Percentiles rank a stretch among this genome's conserved stretches.
These are phyloP conservation scores for Linnemannia exigua DNA, from an alignment of 192 early-diverging fungal genomes.

Conservation along the genomic window DNA sequence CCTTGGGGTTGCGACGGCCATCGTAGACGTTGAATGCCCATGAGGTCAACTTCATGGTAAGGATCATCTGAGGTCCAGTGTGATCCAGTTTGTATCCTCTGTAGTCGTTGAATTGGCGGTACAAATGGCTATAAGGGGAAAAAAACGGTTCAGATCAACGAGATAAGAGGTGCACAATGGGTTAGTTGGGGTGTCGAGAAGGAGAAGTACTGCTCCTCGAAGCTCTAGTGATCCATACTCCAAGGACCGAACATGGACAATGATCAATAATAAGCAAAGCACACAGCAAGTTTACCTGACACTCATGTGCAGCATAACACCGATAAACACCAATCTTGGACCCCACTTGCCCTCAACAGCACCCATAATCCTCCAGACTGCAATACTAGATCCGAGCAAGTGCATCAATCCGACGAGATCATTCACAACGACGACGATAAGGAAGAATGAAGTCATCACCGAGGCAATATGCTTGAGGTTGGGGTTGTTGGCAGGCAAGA, in stretches of 20 bases:
- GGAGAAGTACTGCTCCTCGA: too few relatives aligned
- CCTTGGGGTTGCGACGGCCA: constrained; percentile 66
- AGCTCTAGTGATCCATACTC: too few relatives aligned
- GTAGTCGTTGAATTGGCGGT: constrained; percentile 60
- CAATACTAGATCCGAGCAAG: constrained; percentile 63
- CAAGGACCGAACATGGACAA: too few relatives aligned
- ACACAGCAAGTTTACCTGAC: constrained; percentile 46
- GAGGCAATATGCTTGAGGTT: constrained; percentile 70
- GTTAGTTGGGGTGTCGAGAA: too few relatives aligned
- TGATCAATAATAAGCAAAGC: neutral
- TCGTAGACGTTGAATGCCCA: constrained; percentile 91
- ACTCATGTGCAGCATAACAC: constrained; percentile 77
- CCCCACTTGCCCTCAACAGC: constrained; percentile 59
- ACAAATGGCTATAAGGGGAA: constrained; percentile 59
- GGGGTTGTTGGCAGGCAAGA: constrained; percentile 63
- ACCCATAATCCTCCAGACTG: constrained; percentile 68
- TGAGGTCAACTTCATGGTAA: constrained; percentile 92
- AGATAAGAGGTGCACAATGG: too few relatives aligned
- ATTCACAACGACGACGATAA: constrained; percentile 69
- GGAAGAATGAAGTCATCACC: constrained; percentile 65
- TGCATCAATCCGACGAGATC: constrained; percentile 71
- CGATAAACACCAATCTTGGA: constrained; percentile 71
- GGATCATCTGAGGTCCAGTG: constrained; percentile 94
- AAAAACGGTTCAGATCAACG: too few relatives aligned
- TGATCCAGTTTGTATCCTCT: constrained; percentile 78